phyloP scores from a whole-genome alignment of 306 rosid species.

The Arachis stenosperma region DNA sequence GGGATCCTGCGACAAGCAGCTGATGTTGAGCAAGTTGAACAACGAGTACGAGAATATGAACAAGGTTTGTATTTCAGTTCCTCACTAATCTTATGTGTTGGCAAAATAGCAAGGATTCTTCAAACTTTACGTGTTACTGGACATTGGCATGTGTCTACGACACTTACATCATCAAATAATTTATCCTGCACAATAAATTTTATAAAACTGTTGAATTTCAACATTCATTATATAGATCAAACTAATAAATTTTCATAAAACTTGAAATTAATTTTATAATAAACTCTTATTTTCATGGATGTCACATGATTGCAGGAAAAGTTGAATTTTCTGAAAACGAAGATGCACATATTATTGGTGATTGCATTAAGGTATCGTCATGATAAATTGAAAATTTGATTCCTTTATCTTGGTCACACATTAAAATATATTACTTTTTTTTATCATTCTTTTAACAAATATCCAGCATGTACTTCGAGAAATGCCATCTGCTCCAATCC shows the following conservation, averaged over 20 bases:
- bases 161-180: too few relatives aligned
- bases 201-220: too few relatives aligned
- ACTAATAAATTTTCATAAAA: too few relatives aligned
- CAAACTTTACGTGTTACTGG: conserved; percentile 11
- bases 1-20: conserved; percentile 92
- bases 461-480: conserved; percentile 81
- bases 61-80: conserved; percentile 56
- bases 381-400: conserved; percentile 13
- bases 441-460: conserved; percentile 27
- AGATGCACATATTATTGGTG: conserved; percentile 92
- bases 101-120: background rate
- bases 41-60: conserved; percentile 74
- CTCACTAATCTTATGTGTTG: background rate
- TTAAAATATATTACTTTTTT: background rate
- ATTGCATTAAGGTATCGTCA: conserved; percentile 76
- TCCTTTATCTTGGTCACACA: conserved; percentile 26
- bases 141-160: background rate
- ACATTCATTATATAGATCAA: too few relatives aligned
- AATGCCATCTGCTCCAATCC: conserved; percentile 96
- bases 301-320: conserved; percentile 70
- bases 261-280: background rate
- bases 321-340: conserved; percentile 75
- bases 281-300: conserved; percentile 40
- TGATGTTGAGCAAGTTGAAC: conserved; percentile 82
- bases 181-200: too few relatives aligned